phyloP scores from a whole-genome alignment of 2,329 filamentous ascomycete genomes.

The Colletotrichum theobromicola region DNA sequence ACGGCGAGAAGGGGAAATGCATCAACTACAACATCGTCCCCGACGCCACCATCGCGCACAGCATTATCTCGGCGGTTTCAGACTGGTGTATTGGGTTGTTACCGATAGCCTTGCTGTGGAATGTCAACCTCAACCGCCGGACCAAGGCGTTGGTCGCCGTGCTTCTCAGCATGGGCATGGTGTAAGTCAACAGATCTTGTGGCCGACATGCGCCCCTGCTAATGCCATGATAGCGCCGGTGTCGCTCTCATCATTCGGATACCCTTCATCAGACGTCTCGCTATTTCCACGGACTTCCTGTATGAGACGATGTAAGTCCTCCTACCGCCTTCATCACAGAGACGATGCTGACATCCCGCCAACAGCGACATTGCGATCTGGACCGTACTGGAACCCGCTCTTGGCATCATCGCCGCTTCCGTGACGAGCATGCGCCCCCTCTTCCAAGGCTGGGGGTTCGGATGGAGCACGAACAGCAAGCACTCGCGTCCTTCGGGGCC shows the following conservation, averaged over 20 bases:
- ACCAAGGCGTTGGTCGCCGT: constrained; percentile 51
- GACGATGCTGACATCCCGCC: neutral
- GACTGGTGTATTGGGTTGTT: constrained; percentile 56
- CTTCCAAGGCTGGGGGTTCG: constrained; percentile 31
- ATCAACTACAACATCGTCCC: constrained; percentile 43
- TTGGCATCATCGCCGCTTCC: constrained; percentile 38
- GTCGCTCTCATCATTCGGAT: constrained; percentile 43
- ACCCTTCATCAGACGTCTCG: constrained; percentile 31
- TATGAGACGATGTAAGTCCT: constrained; percentile 35
- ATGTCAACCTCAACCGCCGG: constrained; percentile 50
- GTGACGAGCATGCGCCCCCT: constrained; percentile 35
- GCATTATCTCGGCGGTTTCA: constrained; percentile 46
- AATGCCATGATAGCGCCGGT: constrained; percentile 35
- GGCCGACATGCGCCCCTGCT: neutral
- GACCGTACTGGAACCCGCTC: constrained; percentile 35
- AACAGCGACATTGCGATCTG: constrained; percentile 36
- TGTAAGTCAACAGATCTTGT: constrained; percentile 38
- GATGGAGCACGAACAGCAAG: constrained; percentile 18
- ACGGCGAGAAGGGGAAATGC: constrained; percentile 43
- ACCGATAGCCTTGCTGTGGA: constrained; percentile 56
- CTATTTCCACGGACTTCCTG: constrained; percentile 32
- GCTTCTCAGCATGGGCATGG: constrained; percentile 54
- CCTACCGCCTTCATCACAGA: neutral
- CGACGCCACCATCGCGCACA: constrained; percentile 49
- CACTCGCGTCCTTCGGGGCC: constrained; percentile 4